Conservation (phyloP, 805 yeast species). For the Candida ipomoeae region DNA sequence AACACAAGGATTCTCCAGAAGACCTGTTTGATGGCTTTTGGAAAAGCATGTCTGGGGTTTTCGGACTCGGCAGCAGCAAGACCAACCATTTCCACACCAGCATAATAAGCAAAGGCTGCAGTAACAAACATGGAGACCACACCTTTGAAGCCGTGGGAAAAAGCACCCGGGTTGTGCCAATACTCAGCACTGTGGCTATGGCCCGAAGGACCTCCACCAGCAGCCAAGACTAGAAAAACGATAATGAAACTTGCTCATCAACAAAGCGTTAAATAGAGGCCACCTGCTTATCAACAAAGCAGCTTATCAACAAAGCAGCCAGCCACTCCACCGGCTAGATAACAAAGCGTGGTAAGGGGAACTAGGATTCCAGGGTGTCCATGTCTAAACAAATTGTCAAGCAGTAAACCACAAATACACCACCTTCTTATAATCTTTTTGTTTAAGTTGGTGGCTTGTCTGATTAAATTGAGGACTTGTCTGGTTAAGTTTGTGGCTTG, state of each 20-base stretch:
- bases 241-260: slow-evolving; percentile 49
- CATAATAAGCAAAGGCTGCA: slow-evolving; percentile 73
- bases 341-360: too few relatives aligned
- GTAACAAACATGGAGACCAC: slow-evolving; percentile 69
- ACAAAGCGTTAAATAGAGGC: too few relatives aligned
- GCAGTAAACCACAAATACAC: too few relatives aligned
- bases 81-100: slow-evolving; percentile 72
- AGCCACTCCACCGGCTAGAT: too few relatives aligned
- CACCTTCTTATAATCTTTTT: too few relatives aligned
- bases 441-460: too few relatives aligned
- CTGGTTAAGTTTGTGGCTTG: too few relatives aligned
- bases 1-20: slow-evolving; percentile 77
- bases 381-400: too few relatives aligned
- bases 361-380: too few relatives aligned
- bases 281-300: too few relatives aligned
- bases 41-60: slow-evolving; percentile 63
- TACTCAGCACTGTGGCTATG: slow-evolving; percentile 54
- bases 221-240: slow-evolving; percentile 42
- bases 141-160: slow-evolving; percentile 64
- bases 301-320: too few relatives aligned
- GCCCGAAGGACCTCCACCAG: slow-evolving; percentile 54
- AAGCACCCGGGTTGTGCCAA: slow-evolving; percentile 68
- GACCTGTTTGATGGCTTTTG: slow-evolving; percentile 74
- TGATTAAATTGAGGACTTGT: too few relatives aligned
- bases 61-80: slow-evolving; percentile 74